Percentiles rank a stretch among this genome's conserved stretches.
Conservation (phyloP, 1,139 yeast species). For the Lizanozyma gosingica region DNA sequence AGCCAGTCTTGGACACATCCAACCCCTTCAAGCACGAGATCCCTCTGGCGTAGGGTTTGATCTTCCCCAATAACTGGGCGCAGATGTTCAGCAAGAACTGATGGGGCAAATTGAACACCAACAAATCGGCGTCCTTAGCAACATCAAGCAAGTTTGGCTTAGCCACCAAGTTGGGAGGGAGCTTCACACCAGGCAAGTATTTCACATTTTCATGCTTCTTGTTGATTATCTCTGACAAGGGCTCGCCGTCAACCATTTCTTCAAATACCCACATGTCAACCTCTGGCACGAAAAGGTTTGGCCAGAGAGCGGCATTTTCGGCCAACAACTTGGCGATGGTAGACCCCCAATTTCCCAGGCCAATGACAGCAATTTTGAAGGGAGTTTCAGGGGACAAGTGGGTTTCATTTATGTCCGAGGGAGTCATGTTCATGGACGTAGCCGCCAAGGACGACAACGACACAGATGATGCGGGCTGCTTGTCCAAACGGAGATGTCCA, state of each 20-base stretch:
- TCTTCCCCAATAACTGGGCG: slow-evolving; percentile 65
- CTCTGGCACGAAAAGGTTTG: slow-evolving; percentile 52
- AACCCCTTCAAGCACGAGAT: slow-evolving; percentile 91
- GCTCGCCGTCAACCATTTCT: slow-evolving; percentile 62
- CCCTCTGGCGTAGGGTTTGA: slow-evolving; percentile 64
- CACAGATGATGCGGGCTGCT: neutral
- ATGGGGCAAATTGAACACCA: slow-evolving; percentile 89
- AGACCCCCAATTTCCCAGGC: slow-evolving; percentile 90
- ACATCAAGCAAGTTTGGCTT: slow-evolving; percentile 72
- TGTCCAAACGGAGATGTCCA: neutral
- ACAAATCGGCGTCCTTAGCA: slow-evolving; percentile 68
- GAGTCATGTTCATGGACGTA: neutral
- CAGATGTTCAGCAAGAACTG: slow-evolving; percentile 76
- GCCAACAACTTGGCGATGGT: slow-evolving; percentile 91
- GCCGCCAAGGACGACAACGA: neutral
- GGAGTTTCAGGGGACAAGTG: slow-evolving; percentile 21
- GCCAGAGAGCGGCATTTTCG: slow-evolving; percentile 67
- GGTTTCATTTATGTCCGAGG: neutral
- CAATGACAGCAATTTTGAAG: slow-evolving; percentile 53
- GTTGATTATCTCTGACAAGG: slow-evolving; percentile 81
- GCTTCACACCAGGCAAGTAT: slow-evolving; percentile 70
- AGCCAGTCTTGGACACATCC: slow-evolving; percentile 72
- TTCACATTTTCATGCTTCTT: slow-evolving; percentile 81
- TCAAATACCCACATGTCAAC: slow-evolving; percentile 96
- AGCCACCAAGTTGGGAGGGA: slow-evolving; percentile 77